Base-by-base conservation (phyloP, 441 rosid species). In the Erysimum pusillum region DNA sequence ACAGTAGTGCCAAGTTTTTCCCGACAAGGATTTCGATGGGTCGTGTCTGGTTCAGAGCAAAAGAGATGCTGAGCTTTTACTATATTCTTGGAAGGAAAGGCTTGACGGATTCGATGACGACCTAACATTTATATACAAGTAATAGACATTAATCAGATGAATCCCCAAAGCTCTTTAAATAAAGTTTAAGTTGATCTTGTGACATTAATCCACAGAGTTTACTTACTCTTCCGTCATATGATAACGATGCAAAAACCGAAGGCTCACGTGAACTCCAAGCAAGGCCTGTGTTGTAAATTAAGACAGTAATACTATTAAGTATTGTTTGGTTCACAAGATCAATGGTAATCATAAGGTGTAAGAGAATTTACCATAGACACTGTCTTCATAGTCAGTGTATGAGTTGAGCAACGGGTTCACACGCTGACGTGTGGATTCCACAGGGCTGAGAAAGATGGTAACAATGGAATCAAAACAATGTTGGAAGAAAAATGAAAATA, bases 191-290 rank as follows among this genome's bases (percentile, higher is more conserved):
- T 45, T 44, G 49, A 39, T 59, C 9, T 58, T 28, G 8, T 25
- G 74, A 36, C 44, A 17, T 9, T 52, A 2, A 20, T 66, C 18
- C 49, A 14, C 35, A 38, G 13, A 5, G 3, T 38, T 54, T 54
- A 66, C 92, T 86, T 85, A 92, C 97, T 92, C 98, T 87, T 74
- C 98, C 99, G 84, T 95, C 97, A 59, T 91, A 95, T 32, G 99
- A 95, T 67, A 95, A 67, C 18, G 98, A 92, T 34, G 98, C 98
- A 83, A 95, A 95, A 67, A 93, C 80, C 97, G 88, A 93, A 67
- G 97, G 96, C 78, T 95, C 98, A 7, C 92, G 90, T 62, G 88
- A 83, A 79, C 99, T 93, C 99, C 98, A 93, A 68, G 97, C 86
- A 79, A 95, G 90, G 67, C 92, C 99, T 93, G 85, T 52, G 20